Evolutionary conservation across 108 stramenopile species (phyloP), one percentile per base, ranked within the genome.

Genomic region (Nannochloropsis salina): DNA sequence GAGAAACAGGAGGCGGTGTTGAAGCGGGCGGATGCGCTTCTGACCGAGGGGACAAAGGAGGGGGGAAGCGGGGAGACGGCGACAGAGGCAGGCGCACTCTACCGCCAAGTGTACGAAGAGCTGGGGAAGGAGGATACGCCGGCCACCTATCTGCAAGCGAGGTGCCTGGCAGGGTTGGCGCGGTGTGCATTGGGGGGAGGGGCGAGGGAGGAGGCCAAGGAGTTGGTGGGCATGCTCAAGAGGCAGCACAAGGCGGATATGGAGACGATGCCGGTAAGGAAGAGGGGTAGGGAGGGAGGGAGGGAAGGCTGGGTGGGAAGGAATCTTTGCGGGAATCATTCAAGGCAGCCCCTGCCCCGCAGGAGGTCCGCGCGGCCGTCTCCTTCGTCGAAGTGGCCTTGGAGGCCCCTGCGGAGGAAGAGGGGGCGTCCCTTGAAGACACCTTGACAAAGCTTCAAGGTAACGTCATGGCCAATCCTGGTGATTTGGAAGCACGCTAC

Each of bases 131-230:
- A 74, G 6, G 61, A 74, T n/a, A 74, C 61, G n/a, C 61, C 61
- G 8, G 61, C 61, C 20, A 15, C 61, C 2, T 74, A 74, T 74
- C n/a, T 74, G 6, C 61, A 74, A n/a, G 61, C 61, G 6, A 15
- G 61, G n/a, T 74, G 61, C 61, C n/a, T 74, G 61, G 61, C 61
- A n/a, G 61, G 61, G 15, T 74, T 74, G 61, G 61, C 61, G 61
- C 61, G 61, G 61, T 74, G 61, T 74, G 61, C 61, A 6, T 74
- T 74, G 61, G 1, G 15, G 61, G 61, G 61, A 74, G 61, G 61
- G n/a, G 61, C 61, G 8, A n/a, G 20, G 61, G 61, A 74, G 61
- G 61, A 74, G 61, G 61, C 61, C 20, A 74, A 8, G 61, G 20
- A 74, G 8, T n/a, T 74, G 15, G 61, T 74, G 61, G 20, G n/a